Evolutionary conservation across 2,329 filamentous ascomycete genomes (phyloP).

Genomic region (Aspergillus flavus): DNA sequence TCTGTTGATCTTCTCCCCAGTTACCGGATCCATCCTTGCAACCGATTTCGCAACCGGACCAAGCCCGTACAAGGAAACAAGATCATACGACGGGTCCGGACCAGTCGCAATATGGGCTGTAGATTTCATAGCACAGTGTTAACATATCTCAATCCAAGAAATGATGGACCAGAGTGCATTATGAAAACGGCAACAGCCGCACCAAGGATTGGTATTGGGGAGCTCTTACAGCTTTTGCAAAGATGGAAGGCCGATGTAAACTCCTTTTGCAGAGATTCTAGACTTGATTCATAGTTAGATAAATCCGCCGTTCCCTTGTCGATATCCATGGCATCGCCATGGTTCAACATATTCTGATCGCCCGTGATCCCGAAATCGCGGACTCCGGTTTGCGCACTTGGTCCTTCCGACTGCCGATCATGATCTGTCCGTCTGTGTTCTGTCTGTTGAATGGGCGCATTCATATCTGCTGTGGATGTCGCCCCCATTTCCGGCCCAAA

Average conservation of each 20-base stretch:
- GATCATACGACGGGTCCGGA: constrained; percentile 61
- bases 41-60: constrained; percentile 60
- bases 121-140: constrained; percentile 39
- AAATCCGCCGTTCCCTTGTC: constrained; percentile 31
- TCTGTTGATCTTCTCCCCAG: constrained; percentile 67
- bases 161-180: constrained; percentile 28
- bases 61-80: constrained; percentile 62
- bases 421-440: constrained; percentile 40
- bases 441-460: constrained; percentile 24
- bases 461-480: constrained; percentile 19
- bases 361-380: constrained; percentile 26
- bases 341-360: constrained; percentile 15
- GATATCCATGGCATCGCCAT: constrained; percentile 44
- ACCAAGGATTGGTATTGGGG: constrained; percentile 45
- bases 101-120: constrained; percentile 53
- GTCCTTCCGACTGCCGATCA: constrained; percentile 30
- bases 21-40: constrained; percentile 60
- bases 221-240: constrained; percentile 54
- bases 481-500: constrained; percentile 21
- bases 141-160: constrained; percentile 42
- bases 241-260: constrained; percentile 52
- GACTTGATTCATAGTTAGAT: constrained; percentile 31
- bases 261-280: constrained; percentile 49
- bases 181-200: constrained; percentile 30
- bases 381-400: constrained; percentile 20